These are phyloP conservation scores for Gloeopeniophorella convolvens DNA, from an alignment of 768 basidiomycete genomes.

Conservation along the genomic window DNA sequence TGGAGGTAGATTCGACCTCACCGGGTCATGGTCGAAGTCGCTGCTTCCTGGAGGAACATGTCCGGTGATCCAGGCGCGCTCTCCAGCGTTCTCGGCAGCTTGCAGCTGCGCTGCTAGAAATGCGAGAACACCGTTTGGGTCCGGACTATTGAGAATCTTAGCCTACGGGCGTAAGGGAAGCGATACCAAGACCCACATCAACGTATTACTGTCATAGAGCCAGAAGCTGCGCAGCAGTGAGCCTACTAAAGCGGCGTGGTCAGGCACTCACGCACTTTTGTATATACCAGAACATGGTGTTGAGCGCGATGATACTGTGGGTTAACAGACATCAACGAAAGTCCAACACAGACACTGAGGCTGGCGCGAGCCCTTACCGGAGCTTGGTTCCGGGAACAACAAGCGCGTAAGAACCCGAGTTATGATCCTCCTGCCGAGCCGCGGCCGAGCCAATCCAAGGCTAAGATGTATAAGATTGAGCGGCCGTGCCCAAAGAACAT, in stretches of 20 bases:
- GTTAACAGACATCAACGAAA: constrained; percentile 45
- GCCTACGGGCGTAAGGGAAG: neutral
- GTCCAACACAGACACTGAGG: neutral
- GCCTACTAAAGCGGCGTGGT: no score
- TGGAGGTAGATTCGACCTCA: constrained; percentile 17
- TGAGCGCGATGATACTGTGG: no score
- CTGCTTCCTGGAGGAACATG: constrained; percentile 49
- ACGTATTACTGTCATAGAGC: constrained; percentile 58
- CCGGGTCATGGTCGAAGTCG: constrained; percentile 49
- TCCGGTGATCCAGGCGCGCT: constrained; percentile 56
- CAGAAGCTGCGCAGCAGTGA: no score
- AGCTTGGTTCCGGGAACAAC: constrained; percentile 44
- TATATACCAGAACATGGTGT: no score
- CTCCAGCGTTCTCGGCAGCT: constrained; percentile 50
- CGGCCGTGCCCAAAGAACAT: no score
- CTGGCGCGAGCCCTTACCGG: constrained; percentile 27
- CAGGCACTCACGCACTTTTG: constrained; percentile 36
- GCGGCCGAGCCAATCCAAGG: constrained; percentile 41
- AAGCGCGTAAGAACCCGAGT: constrained; percentile 50
- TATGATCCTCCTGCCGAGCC: constrained; percentile 37
- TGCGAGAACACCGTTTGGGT: constrained; percentile 54
- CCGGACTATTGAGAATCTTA: constrained; percentile 30
- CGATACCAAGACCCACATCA: constrained; percentile 33
- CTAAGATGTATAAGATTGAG: constrained; percentile 23
- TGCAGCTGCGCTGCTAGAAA: constrained; percentile 51